These are phyloP conservation scores for Pythium plurisporium DNA, from an alignment of 352 stramenopile genomes.

Conservation along the genomic window DNA sequence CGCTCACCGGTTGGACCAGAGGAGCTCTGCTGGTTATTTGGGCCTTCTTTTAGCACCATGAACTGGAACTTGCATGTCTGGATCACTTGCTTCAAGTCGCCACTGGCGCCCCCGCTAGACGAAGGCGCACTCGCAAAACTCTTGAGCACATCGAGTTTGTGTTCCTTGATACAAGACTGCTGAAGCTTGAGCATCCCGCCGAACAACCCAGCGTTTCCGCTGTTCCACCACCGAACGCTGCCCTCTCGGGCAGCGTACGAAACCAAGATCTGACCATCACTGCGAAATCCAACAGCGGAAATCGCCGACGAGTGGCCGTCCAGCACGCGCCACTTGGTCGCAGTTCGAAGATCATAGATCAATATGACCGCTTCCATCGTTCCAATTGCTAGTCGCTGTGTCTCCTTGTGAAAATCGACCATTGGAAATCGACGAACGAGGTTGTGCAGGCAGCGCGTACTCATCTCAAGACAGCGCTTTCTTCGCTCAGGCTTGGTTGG, in stretches of 20 bases:
- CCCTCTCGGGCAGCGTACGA: slow-evolving; percentile 78
- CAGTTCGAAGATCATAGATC: slow-evolving; percentile 84
- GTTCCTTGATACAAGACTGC: slow-evolving; percentile 81
- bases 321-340: slow-evolving; percentile 86
- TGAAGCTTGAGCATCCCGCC: slow-evolving; percentile 86
- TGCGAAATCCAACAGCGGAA: slow-evolving; percentile 66
- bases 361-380: slow-evolving; percentile 87
- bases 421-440: slow-evolving; percentile 83
- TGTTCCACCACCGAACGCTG: slow-evolving; percentile 85
- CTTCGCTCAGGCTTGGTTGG: slow-evolving; percentile 79
- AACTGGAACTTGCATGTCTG: slow-evolving; percentile 84
- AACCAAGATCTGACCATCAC: slow-evolving; percentile 73
- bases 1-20: slow-evolving; percentile 22
- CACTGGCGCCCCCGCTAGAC: slow-evolving; percentile 53
- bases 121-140: slow-evolving; percentile 36
- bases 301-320: slow-evolving; percentile 73
- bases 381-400: slow-evolving; percentile 76
- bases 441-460: slow-evolving; percentile 75
- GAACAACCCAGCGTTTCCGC: slow-evolving; percentile 67
- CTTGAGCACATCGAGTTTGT: slow-evolving; percentile 62
- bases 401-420: slow-evolving; percentile 86
- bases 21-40: slow-evolving; percentile 10
- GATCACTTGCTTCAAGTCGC: slow-evolving; percentile 75
- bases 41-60: slow-evolving; percentile 51
- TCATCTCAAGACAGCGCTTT: slow-evolving; percentile 71